phyloP scores from a whole-genome alignment of 495 filamentous ascomycete genomes.

The Diplogelasinospora grovesii region DNA sequence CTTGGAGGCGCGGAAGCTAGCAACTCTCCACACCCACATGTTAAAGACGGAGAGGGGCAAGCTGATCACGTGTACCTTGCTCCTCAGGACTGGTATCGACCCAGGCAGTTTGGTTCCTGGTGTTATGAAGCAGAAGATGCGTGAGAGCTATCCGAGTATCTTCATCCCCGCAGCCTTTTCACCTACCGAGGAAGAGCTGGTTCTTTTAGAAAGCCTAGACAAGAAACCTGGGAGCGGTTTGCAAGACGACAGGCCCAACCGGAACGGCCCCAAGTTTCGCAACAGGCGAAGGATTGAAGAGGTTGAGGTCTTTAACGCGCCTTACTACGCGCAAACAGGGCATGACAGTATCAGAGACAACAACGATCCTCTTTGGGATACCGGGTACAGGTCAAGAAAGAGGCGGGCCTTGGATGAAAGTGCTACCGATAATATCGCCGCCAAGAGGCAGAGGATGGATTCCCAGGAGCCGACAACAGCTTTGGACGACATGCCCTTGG shows the following conservation, averaged over 20 bases:
- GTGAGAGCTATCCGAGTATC: slow-evolving; percentile 32
- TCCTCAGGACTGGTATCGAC: slow-evolving; percentile 22
- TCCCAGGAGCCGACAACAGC: too few species aligned
- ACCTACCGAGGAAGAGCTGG: slow-evolving; percentile 30
- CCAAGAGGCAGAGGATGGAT: slow-evolving; percentile 13
- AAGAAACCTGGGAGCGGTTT: slow-evolving; percentile 3
- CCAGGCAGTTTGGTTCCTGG: slow-evolving; percentile 14
- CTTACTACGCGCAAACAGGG: slow-evolving; percentile 25
- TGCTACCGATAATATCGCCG: neutral
- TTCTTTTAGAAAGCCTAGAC: slow-evolving; percentile 19
- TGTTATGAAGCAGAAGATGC: slow-evolving; percentile 34
- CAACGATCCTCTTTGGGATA: slow-evolving; percentile 15
- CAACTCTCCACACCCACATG: slow-evolving; percentile 24
- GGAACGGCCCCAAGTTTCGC: slow-evolving; percentile 24
- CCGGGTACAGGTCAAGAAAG: slow-evolving; percentile 3
- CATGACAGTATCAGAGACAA: slow-evolving; percentile 1
- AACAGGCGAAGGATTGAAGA: slow-evolving; percentile 25
- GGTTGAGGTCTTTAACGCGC: slow-evolving; percentile 30
- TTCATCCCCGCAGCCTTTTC: slow-evolving; percentile 41
- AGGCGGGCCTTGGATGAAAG: slow-evolving; percentile 4
- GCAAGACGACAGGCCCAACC: slow-evolving; percentile 15
- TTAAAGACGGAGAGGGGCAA: slow-evolving; percentile 20
- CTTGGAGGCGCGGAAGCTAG: slow-evolving; percentile 18
- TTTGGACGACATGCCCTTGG: too few species aligned
- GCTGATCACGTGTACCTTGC: slow-evolving; percentile 15